A percentile compares a stretch with the other conserved stretches of the same genome.
These are phyloP conservation scores for Calonectria honghensis DNA, from an alignment of 2,329 filamentous ascomycete species.

Conservation along the genomic window DNA sequence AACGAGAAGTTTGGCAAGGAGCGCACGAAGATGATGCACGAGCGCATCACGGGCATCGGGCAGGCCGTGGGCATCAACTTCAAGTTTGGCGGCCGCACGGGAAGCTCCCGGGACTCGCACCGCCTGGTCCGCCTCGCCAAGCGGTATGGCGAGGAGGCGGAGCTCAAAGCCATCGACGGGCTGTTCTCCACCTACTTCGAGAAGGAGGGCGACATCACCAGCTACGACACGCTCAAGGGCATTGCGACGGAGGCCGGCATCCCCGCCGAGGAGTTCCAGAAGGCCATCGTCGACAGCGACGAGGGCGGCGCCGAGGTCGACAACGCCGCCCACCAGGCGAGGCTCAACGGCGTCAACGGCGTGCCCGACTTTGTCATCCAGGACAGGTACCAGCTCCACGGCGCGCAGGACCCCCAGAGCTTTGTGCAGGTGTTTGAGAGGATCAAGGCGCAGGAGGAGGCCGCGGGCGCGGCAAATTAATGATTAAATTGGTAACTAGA, in stretches of 20 bases:
- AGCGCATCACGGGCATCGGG: constrained; percentile 58
- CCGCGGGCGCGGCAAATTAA: constrained; percentile 32
- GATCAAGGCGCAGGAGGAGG: constrained; percentile 62
- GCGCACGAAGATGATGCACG: constrained; percentile 65
- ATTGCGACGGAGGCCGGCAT: constrained; percentile 67
- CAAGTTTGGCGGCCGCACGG: constrained; percentile 80
- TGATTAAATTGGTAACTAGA: neutral
- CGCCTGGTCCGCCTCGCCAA: constrained; percentile 72
- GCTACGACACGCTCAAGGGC: constrained; percentile 60
- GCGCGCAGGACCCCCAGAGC: constrained; percentile 79
- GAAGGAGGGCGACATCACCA: constrained; percentile 65
- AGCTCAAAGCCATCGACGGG: constrained; percentile 73
- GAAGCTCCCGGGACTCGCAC: constrained; percentile 87
- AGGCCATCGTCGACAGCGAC: constrained; percentile 64
- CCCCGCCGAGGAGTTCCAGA: constrained; percentile 61
- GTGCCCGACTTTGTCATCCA: constrained; percentile 86
- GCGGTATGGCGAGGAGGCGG: constrained; percentile 68
- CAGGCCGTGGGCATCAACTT: constrained; percentile 64
- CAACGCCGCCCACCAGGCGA: constrained; percentile 54
- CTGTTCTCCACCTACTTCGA: constrained; percentile 67
- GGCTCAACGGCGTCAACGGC: constrained; percentile 69
- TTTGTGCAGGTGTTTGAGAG: constrained; percentile 81
- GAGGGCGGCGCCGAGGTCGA: constrained; percentile 68
- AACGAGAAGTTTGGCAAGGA: constrained; percentile 77
- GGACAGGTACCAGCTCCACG: constrained; percentile 78